phyloP scores from a whole-genome alignment of 768 basidiomycete genomes.

The Boletus rex-veris region DNA sequence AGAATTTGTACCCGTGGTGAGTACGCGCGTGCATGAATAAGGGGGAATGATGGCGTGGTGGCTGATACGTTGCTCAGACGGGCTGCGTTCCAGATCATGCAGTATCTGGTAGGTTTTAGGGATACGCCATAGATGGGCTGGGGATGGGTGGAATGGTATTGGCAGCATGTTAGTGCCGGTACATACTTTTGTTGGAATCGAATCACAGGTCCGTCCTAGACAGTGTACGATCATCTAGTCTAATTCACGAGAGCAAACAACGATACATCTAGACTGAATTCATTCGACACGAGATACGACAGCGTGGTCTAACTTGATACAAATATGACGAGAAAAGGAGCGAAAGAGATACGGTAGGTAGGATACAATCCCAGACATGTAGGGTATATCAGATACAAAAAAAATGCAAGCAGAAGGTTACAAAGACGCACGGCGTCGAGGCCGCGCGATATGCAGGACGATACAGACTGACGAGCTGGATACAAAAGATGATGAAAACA shows the following conservation, averaged over 20 bases:
- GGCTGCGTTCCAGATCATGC: conserved; percentile 70
- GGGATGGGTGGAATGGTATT: no score
- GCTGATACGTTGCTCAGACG: conserved; percentile 20
- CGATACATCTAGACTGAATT: no score
- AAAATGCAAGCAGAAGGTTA: neutral
- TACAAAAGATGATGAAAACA: neutral
- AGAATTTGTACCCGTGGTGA: conserved; percentile 58
- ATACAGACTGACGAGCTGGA: neutral
- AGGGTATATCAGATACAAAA: neutral
- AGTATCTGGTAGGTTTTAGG: conserved; percentile 64
- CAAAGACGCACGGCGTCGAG: neutral
- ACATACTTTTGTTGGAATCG: no score
- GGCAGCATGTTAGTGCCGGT: no score
- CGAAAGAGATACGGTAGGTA: neutral
- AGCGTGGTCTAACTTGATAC: no score
- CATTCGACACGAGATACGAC: no score
- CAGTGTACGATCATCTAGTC: no score
- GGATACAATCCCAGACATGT: neutral
- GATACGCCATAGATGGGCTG: conserved; percentile 31
- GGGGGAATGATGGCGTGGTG: neutral
- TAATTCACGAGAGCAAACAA: no score
- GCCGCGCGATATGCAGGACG: neutral
- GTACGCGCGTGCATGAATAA: neutral
- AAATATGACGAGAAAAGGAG: neutral
- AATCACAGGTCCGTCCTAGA: no score